Evolutionary conservation across 2,329 filamentous ascomycete species (phyloP).

Genomic region (Neonectria hederae): DNA sequence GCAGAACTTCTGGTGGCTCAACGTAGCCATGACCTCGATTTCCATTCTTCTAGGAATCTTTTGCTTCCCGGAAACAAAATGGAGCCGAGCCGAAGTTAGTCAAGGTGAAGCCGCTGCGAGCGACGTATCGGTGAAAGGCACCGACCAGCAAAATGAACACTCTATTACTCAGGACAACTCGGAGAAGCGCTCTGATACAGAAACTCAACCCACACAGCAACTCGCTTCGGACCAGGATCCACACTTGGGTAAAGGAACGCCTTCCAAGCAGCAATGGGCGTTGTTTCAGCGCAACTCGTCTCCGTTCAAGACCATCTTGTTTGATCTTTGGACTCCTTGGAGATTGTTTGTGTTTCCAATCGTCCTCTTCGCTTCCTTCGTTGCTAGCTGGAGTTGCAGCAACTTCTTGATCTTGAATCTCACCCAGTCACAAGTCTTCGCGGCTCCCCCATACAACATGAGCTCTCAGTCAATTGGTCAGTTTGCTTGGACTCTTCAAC

Average conservation of each 20-base stretch:
- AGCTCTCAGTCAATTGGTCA: conserved; percentile 17
- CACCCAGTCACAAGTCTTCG: conserved; percentile 20
- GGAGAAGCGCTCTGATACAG: neutral
- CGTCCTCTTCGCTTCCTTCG: conserved; percentile 18
- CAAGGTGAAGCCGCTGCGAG: neutral
- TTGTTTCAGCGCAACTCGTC: conserved; percentile 5
- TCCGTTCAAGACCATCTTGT: neutral
- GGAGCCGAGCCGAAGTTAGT: neutral
- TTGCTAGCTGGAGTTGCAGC: conserved; percentile 22
- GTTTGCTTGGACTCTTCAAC: neutral
- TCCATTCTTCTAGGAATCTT: neutral
- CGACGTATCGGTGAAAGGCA: neutral
- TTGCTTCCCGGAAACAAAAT: conserved; percentile 9
- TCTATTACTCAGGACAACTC: neutral
- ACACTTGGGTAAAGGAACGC: conserved; percentile 3
- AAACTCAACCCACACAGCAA: neutral
- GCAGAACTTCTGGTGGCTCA: conserved; percentile 13
- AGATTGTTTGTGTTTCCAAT: conserved; percentile 21
- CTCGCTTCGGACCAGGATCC: neutral
- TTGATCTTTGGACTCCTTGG: conserved; percentile 14
- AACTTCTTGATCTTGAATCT: conserved; percentile 20
- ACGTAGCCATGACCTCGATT: conserved; percentile 3
- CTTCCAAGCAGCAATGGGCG: conserved; percentile 4
- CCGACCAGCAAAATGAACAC: conserved; percentile 2
- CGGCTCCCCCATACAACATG: conserved; percentile 25